Evolutionary conservation across 306 rosid species (phyloP).

Genomic region (Quercus agrifolia): DNA sequence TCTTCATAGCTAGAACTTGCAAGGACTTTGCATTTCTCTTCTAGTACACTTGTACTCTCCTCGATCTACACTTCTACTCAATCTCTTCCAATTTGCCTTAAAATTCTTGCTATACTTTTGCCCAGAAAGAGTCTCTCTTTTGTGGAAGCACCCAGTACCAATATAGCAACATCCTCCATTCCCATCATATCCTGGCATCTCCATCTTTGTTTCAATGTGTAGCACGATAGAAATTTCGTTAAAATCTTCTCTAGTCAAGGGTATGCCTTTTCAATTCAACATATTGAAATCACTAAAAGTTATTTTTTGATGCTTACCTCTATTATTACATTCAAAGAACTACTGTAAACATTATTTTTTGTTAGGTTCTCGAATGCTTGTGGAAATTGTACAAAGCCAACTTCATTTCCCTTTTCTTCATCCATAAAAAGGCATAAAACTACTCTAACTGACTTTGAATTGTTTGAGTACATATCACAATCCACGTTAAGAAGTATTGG

Average conservation of each 20-base stretch:
- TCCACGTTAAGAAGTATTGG: neutral
- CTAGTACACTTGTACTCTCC: neutral
- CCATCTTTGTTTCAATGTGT: neutral
- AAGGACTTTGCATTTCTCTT: neutral
- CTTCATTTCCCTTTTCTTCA: neutral
- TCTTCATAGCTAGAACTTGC: neutral
- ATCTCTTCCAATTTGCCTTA: neutral
- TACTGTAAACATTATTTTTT: neutral
- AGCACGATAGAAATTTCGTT: neutral
- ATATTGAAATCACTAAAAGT: neutral
- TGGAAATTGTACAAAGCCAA: neutral
- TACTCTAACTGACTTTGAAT: neutral
- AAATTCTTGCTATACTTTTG: neutral
- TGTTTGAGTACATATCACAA: neutral
- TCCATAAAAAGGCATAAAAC: neutral
- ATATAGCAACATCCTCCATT: neutral
- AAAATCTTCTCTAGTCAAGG: neutral
- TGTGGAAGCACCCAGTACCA: neutral
- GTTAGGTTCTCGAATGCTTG: neutral
- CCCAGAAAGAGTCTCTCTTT: neutral
- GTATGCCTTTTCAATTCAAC: neutral
- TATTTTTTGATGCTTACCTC: neutral
- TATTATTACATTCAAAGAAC: neutral
- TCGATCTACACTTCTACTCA: neutral
- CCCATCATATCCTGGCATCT: neutral